Evolutionary conservation across 2,329 filamentous ascomycete genomes (phyloP), one percentile per base, ranked within the genome.

Genomic region (Aspergillus sp.): DNA sequence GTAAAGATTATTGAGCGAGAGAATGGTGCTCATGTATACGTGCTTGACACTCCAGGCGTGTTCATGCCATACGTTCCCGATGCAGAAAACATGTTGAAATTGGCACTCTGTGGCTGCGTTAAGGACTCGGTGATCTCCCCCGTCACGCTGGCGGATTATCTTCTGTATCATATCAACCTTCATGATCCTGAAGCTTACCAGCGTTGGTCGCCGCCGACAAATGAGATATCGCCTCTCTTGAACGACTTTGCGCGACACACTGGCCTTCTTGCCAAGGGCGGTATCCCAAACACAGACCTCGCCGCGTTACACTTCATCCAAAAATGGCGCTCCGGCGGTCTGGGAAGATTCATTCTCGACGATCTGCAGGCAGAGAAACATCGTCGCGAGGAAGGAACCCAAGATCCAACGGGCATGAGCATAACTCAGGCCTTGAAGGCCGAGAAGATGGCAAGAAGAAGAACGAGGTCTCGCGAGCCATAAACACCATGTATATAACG

Each of bases 31-130:
- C 87, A 87, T 41, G 87, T 96, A 4, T 96, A 94, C 69, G 76
- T 97, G 41, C 77, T 96, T 45, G 94, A 99, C 72, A 97, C 93
- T 0, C 94, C 94, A 0, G 94, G 94, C 45, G 92, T 99, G 7
- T 99, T 97, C 71, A 84, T 97, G 54, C 94, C 94, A 0, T 96
- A 96, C 69, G 88, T 97, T 23, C 82, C 87, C 0, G 84, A 95
- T 64, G 82, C 88, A 14, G 88, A 94, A 68, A 84, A 86, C 43
- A 99, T 99, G 94, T 78, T 99, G 57, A 97, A 96, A 73, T 82
- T 99, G n/a, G 88, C 92, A 2, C 82, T 97, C 1, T 91, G 90
- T 47, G 91, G 93, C 17, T 89, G 88, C 69, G 91, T 99, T 50
- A 96, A 96, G 70, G 91, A 96, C 69, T 89, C 88, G 0, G 81